phyloP scores from a whole-genome alignment of 225 moss, liverwort and hornwort genomes.

The Neckera pumila region DNA sequence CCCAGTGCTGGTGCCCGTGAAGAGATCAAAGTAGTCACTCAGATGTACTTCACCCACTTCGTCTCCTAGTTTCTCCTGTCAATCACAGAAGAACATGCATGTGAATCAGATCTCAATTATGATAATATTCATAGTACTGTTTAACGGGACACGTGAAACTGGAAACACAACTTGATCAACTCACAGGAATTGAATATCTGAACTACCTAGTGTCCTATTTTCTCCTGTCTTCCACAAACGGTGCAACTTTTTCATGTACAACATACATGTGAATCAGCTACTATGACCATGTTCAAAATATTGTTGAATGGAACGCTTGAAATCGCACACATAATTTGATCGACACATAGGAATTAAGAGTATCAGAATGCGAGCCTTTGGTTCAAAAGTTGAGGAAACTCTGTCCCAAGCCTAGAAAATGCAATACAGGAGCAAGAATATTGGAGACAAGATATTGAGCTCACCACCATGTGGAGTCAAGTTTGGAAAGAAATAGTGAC shows the following conservation, averaged over 20 bases:
- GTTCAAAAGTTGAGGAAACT: background rate
- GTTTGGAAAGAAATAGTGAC: background rate
- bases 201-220: background rate
- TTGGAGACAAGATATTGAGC: background rate
- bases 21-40: constrained; percentile 85
- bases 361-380: background rate
- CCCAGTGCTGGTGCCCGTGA: constrained; percentile 89
- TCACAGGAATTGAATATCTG: background rate
- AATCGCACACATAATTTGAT: background rate
- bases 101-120: background rate
- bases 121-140: background rate
- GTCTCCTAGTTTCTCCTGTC: constrained; percentile 60
- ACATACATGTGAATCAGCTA: background rate
- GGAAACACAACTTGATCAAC: background rate
- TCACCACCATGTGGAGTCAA: background rate
- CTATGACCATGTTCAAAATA: background rate
- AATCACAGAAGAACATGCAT: background rate
- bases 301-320: background rate
- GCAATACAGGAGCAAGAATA: background rate
- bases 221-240: background rate
- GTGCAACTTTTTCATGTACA: background rate
- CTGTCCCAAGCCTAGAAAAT: background rate
- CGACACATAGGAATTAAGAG: background rate
- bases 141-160: background rate
- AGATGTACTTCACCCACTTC: constrained; percentile 32